A percentile compares a stretch with the other conserved stretches of the same genome.
phyloP scores from a whole-genome alignment of 225 moss, liverwort and hornwort species.

The Bryum argenteum region DNA sequence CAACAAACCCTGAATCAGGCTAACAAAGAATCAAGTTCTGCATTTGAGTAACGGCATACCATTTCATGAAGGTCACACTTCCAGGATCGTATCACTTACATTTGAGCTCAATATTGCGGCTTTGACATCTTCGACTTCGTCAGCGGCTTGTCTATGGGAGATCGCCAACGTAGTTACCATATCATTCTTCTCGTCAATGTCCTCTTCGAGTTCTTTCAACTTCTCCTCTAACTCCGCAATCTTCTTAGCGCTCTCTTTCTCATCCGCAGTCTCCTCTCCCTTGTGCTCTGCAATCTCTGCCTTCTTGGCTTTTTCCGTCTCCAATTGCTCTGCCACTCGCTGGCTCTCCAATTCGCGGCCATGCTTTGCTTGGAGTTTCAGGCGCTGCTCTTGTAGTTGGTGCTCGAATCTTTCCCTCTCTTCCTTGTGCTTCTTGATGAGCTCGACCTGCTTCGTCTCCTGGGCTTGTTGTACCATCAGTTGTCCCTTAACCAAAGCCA shows the following conservation, averaged over 20 bases:
- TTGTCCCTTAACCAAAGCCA: slow-evolving; percentile 56
- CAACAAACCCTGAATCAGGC: slow-evolving; percentile 20
- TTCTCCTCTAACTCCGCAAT: slow-evolving; percentile 46
- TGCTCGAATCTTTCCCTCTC: slow-evolving; percentile 59
- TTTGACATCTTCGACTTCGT: slow-evolving; percentile 53
- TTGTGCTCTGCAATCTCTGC: slow-evolving; percentile 36
- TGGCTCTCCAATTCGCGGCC: slow-evolving; percentile 57
- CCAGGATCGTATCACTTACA: slow-evolving; percentile 13
- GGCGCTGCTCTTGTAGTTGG: slow-evolving; percentile 50
- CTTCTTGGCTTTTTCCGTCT: slow-evolving; percentile 58
- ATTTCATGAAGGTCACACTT: neutral
- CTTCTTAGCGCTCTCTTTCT: slow-evolving; percentile 40
- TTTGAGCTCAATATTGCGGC: slow-evolving; percentile 20
- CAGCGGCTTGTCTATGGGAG: slow-evolving; percentile 45
- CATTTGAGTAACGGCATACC: neutral
- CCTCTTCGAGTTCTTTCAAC: slow-evolving; percentile 49
- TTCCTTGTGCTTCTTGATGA: slow-evolving; percentile 79
- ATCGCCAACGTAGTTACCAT: slow-evolving; percentile 29
- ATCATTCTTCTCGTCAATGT: slow-evolving; percentile 34
- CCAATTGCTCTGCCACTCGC: slow-evolving; percentile 55
- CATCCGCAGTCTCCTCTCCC: slow-evolving; percentile 43
- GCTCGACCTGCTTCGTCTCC: slow-evolving; percentile 60
- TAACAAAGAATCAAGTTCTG: neutral
- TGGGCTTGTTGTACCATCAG: slow-evolving; percentile 61
- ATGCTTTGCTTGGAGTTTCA: slow-evolving; percentile 55